Evolutionary conservation across 2,329 filamentous ascomycete species (phyloP), one percentile per base, ranked within the genome.

Genomic region (Aspergillus neotritici): DNA sequence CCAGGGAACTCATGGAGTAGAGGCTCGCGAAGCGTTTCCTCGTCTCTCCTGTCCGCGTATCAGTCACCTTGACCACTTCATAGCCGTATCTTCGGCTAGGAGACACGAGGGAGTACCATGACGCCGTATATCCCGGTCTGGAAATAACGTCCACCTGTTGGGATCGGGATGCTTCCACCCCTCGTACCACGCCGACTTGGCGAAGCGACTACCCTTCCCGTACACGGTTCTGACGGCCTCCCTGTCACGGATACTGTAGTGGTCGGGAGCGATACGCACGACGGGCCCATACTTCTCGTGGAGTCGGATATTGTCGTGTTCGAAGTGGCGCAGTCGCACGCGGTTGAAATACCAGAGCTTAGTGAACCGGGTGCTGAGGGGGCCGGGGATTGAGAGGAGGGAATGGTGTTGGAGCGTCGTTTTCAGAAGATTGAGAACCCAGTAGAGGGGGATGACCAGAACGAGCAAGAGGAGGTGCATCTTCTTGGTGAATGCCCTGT

Each of bases 1-100:
- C 59, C 3, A 78, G 51, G 4, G 69, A 68, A 21, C 64, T 71
- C 69, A 78, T 73, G 7, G 68, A 69, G 47, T 75, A 78, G 1
- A 71, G 54, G 3, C 61, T 56, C 9, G 73, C 65, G 44, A 73
- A 72, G 16, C 66, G 62, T 16, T 70, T 67, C 10, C 56, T 48
- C 0, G 54, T 57, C 16, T 62, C 59, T 10, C 55, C 60, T 72
- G 48, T 9, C 34, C 4, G 5, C 12, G 28, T 11, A 25, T 32
- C 13, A 41, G 30, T 7, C 7, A 25, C 9, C 21, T 25, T 25
- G 21, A 25, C 21, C 7, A 2, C 4, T 25, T 3, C 21, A 25
- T 8, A 3, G 21, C 9, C 7, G 21, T 10, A 39, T 10, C 13
- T 14, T 21, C 7, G 15, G 16, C 21, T 8, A 28, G 8, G 2